Base-by-base conservation (phyloP, 768 basidiomycete species). In the Podaxis pistillaris region DNA sequence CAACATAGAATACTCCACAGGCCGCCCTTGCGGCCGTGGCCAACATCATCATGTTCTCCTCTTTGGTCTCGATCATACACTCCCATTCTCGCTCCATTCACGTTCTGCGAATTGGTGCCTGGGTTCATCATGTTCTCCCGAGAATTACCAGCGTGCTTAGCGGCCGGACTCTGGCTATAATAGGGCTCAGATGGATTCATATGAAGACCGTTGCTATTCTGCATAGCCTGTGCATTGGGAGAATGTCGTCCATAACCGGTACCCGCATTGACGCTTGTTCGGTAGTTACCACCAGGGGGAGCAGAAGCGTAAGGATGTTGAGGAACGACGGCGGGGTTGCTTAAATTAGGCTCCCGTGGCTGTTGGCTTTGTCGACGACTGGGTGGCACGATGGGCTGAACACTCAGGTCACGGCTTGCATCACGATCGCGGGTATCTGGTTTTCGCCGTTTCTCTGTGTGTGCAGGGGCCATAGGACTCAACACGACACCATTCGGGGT, bases 231-330 rank as follows among this genome's bases (percentile, higher is more conserved):
- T 65, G 77, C 56, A 51, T 79, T 78, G 54, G 86, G 79, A 3
- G 87, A 88, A 61, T 80, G 81, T 44, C 87, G 81, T 24, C 84
- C 89, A 64, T 87, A 90, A 66, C 69, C 26, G 60, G 74, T 71
- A 63, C 73, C 72, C 6, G 68, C 69, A 40, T 76, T 52, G n/a
- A 53, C 46, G 33, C 54, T 62, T 26, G 55, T 73, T 17, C 87
- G 85, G 69, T 86, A 87, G 2, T 82, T 84, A 47, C 78, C 81
- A 1, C 84, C 76, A 60, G 79, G 83, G 5, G 87, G 84, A 6
- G 86, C 83, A 38, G 83, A 79, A 8, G 90, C 91, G 61, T 92
- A 93, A 36, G 91, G 91, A 70, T 93, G 91, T 33, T 86, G 81
- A 8, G 81, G 76, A 19, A 81, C 75, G 44, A 88, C 78, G 9